phyloP scores from a whole-genome alignment of 225 moss, liverwort and hornwort genomes.

The Straminergon stramineum region DNA sequence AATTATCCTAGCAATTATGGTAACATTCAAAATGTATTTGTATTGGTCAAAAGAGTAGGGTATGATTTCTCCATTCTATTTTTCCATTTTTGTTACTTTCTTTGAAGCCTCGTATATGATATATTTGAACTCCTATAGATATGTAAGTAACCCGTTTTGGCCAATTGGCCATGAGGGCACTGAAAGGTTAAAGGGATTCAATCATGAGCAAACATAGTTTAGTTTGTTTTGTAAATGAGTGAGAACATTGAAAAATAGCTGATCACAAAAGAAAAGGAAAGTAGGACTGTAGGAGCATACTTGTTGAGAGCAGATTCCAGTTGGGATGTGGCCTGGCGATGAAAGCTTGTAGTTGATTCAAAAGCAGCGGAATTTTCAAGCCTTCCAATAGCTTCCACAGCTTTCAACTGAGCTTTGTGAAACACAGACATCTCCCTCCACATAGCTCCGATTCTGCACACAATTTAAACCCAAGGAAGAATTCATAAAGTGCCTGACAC shows the following conservation, averaged over 20 bases:
- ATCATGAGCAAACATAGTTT: not conserved
- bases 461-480: not conserved
- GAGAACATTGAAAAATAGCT: not conserved
- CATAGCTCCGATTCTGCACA: constrained; percentile 55
- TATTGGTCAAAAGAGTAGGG: not conserved
- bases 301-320: constrained; percentile 44
- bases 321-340: constrained; percentile 49
- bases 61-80: not conserved
- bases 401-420: constrained; percentile 56
- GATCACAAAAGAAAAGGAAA: not conserved
- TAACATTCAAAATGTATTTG: not conserved
- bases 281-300: not conserved
- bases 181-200: not conserved
- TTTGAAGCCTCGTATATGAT: not conserved
- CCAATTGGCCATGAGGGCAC: not conserved
- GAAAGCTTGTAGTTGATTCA: constrained; percentile 42
- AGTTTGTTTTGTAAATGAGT: not conserved
- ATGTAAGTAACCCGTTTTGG: not conserved
- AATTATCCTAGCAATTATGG: not conserved
- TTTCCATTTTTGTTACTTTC: not conserved
- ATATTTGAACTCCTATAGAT: not conserved
- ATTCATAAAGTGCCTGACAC: not conserved
- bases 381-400: constrained; percentile 47
- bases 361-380: constrained; percentile 52
- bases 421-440: constrained; percentile 59